Evolutionary conservation across 768 basidiomycete species (phyloP), one percentile per base, ranked within the genome.

Genomic region (Hypholoma fasciculare): DNA sequence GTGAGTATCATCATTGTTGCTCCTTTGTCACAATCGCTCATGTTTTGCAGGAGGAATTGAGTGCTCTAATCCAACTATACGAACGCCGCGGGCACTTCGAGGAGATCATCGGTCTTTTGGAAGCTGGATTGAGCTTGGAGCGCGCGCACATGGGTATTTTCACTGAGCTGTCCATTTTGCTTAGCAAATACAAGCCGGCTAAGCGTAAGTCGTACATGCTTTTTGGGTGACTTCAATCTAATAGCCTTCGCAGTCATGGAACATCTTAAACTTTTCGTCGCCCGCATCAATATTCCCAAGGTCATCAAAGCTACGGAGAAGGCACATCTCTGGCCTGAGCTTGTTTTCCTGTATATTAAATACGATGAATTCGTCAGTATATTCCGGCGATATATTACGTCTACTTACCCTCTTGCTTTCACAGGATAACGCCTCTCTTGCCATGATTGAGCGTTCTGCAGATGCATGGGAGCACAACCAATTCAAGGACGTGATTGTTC

Each of bases 381-480:
- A 23, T 38, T 17, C 14, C 26, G 19, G 30, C 40, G 6, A 36
- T 27, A 34, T 13, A 49, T 8, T 4, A 23, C 54, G 9, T 42
- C 47, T 39, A 13, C 42, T 42, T 34, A 12, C 38, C 4, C 42
- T 51, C 30, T 50, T 34, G 36, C 52, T 61, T 56, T 27, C 61
- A 0, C 40, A 94, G 86, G 97, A 98, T 71, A 98, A 99, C 68
- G 96, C 97, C 34, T 93, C 96, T 38, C 80, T 98, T 63, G 94
- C 95, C 4, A 99, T 98, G 96, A 98, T 98, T 71, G 97, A 99
- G 72, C 89, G 96, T 17, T 92, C 97, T 1, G 85, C 93, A n/a
- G 94, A 97, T 73, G 94, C 95, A 49, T 99, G 96, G 96, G 97
- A 99, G 57, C 97, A 99, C 77, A 96, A 94, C 67, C 96, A 98